Conservation (phyloP, 2,329 filamentous ascomycete species). For the Ilyonectria mors-panacis region DNA sequence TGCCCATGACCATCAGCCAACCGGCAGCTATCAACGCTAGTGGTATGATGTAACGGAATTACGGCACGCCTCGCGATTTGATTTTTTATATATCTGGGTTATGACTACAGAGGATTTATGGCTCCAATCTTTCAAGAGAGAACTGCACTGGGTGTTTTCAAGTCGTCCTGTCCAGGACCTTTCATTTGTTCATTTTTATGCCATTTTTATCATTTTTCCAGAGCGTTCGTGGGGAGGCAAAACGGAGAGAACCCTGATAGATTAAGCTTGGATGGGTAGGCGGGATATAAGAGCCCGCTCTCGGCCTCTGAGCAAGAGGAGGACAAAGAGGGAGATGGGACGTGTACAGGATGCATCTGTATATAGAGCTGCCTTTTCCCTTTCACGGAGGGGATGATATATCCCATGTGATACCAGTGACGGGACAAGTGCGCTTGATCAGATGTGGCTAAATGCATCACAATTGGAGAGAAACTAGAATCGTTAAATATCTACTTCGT, state of each 20-base stretch:
- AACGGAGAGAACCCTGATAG: conserved; percentile 47
- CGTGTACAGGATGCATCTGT: conserved; percentile 46
- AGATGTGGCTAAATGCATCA: conserved; percentile 31
- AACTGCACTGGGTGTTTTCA: conserved; percentile 39
- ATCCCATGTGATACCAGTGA: conserved; percentile 37
- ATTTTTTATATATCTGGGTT: conserved; percentile 44
- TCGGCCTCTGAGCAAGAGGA: conserved; percentile 33
- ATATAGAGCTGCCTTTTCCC: conserved; percentile 49
- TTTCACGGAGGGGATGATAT: conserved; percentile 29
- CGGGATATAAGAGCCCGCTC: conserved; percentile 26
- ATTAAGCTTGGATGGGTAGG: conserved; percentile 37
- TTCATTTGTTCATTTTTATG: conserved; percentile 46
- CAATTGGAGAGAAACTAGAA: conserved; percentile 36
- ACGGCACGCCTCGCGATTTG: conserved; percentile 45
- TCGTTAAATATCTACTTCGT: conserved; percentile 26
- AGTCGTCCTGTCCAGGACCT: conserved; percentile 36
- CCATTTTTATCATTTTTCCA: conserved; percentile 42
- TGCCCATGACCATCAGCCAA: conserved; percentile 76
- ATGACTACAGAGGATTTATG: conserved; percentile 49
- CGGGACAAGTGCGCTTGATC: conserved; percentile 26
- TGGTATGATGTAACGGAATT: conserved; percentile 59
- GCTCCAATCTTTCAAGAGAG: conserved; percentile 45
- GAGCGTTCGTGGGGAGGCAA: conserved; percentile 47
- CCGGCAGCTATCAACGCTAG: conserved; percentile 63
- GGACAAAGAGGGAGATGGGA: conserved; percentile 30